Percentiles rank a stretch among this genome's conserved stretches.
Conservation (phyloP, 2,329 filamentous ascomycete genomes). For the Microsporum audouinii region DNA sequence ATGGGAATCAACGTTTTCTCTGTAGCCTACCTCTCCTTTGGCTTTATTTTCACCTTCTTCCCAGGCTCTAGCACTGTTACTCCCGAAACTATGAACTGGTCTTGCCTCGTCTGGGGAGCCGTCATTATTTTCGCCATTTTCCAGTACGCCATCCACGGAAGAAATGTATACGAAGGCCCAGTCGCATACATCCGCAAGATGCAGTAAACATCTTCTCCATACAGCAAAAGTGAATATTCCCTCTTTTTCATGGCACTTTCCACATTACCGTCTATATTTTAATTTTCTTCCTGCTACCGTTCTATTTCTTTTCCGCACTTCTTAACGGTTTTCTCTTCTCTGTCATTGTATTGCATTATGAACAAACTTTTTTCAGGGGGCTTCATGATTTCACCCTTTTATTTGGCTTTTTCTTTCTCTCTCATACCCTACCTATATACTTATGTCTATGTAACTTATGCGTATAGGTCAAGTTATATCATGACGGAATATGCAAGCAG, state of each 20-base stretch:
- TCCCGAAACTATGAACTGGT: conserved; percentile 30
- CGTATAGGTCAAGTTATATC: not conserved
- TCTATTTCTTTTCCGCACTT: not conserved
- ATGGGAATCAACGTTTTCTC: conserved; percentile 28
- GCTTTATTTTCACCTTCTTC: conserved; percentile 27
- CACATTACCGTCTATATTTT: not conserved
- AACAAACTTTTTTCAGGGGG: not conserved
- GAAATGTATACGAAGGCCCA: conserved; percentile 14
- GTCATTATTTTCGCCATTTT: conserved; percentile 14
- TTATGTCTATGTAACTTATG: not conserved
- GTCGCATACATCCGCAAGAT: conserved; percentile 10
- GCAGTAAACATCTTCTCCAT: not conserved
- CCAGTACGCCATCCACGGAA: conserved; percentile 14
- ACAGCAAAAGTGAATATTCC: not conserved
- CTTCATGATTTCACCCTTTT: not conserved
- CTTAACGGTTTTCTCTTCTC: not conserved
- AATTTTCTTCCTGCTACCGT: not conserved
- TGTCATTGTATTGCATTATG: not conserved
- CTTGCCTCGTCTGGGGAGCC: conserved; percentile 24
- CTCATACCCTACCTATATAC: not conserved
- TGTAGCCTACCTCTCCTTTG: conserved; percentile 24
- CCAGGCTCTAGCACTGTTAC: conserved; percentile 24
- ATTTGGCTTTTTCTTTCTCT: not conserved
- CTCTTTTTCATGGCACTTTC: not conserved
- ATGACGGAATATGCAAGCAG: not conserved